Percentiles rank a stretch among this genome's conserved stretches.
These are phyloP conservation scores for Aulographum hederae DNA, from an alignment of 2,329 filamentous ascomycete species.

Conservation along the genomic window DNA sequence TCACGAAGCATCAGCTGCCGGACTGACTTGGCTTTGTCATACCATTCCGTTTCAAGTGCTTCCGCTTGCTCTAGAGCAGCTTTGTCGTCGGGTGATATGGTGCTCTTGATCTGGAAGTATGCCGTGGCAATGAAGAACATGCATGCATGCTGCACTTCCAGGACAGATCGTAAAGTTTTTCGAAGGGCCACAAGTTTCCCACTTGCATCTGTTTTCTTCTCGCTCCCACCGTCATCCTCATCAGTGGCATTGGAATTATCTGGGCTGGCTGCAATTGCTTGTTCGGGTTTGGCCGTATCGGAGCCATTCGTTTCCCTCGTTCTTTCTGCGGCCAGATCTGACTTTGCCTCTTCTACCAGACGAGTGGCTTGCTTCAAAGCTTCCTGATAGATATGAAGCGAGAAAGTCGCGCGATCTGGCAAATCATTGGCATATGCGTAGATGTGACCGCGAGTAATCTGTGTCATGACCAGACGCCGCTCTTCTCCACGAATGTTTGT, in stretches of 20 bases:
- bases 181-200: conserved; percentile 38
- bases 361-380: conserved; percentile 20
- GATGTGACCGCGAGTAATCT: conserved; percentile 57
- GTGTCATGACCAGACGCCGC: conserved; percentile 42
- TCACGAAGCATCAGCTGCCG: conserved; percentile 59
- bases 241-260: conserved; percentile 11
- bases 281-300: conserved; percentile 8
- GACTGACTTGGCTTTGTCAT: conserved; percentile 60
- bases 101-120: conserved; percentile 65
- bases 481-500: conserved; percentile 47
- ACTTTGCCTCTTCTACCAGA: conserved; percentile 45
- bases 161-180: conserved; percentile 48
- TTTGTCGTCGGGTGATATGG: conserved; percentile 41
- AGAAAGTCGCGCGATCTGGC: conserved; percentile 35
- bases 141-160: conserved; percentile 68
- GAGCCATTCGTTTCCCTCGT: conserved; percentile 11
- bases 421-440: conserved; percentile 50
- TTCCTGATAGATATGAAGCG: conserved; percentile 50
- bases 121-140: conserved; percentile 74
- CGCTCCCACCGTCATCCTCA: conserved; percentile 18
- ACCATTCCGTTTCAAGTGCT: conserved; percentile 50
- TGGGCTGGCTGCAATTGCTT: conserved; percentile 9
- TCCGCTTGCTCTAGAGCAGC: conserved; percentile 48
- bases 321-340: conserved; percentile 37
- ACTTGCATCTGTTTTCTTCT: conserved; percentile 17